A percentile compares a stretch with the other conserved stretches of the same genome.
Evolutionary conservation across 768 basidiomycete genomes (phyloP).

Genomic region (Mycena rosella): DNA sequence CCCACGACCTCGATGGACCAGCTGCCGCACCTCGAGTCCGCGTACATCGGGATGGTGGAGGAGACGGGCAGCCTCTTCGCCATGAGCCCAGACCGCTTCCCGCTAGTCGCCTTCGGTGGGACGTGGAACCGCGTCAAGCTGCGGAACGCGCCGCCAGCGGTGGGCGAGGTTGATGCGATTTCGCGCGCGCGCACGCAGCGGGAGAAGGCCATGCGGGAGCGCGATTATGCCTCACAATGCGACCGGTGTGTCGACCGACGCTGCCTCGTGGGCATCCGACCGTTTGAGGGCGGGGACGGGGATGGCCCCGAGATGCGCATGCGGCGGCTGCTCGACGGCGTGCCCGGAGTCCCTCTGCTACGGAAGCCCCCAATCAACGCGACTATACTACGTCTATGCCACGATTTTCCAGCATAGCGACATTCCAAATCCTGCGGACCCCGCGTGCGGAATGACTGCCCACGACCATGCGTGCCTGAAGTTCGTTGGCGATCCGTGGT

Average conservation of each 20-base stretch:
- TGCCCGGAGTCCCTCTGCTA: constrained; percentile 51
- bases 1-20: constrained; percentile 45
- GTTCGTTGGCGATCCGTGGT: no score
- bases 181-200: no score
- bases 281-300: constrained; percentile 65
- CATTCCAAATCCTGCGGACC: no score
- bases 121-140: constrained; percentile 52
- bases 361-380: constrained; percentile 38
- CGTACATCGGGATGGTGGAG: constrained; percentile 85
- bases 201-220: constrained; percentile 40
- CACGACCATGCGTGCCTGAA: no score
- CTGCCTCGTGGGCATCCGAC: constrained; percentile 74
- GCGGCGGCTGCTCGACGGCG: constrained; percentile 71
- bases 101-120: constrained; percentile 79
- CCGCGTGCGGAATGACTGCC: no score
- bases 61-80: constrained; percentile 84
- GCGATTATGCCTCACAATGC: constrained; percentile 34
- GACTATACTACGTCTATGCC: no score
- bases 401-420: no score
- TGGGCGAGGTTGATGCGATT: no score
- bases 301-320: constrained; percentile 51
- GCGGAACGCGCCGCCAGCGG: constrained; percentile 58
- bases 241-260: constrained; percentile 44
- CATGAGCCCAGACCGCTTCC: constrained; percentile 85
- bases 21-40: constrained; percentile 68